A percentile compares a stretch with the other conserved stretches of the same genome.
Evolutionary conservation across 371 early-diverging fungal genomes (phyloP).

Genomic region (Rhizopus microsporus): DNA sequence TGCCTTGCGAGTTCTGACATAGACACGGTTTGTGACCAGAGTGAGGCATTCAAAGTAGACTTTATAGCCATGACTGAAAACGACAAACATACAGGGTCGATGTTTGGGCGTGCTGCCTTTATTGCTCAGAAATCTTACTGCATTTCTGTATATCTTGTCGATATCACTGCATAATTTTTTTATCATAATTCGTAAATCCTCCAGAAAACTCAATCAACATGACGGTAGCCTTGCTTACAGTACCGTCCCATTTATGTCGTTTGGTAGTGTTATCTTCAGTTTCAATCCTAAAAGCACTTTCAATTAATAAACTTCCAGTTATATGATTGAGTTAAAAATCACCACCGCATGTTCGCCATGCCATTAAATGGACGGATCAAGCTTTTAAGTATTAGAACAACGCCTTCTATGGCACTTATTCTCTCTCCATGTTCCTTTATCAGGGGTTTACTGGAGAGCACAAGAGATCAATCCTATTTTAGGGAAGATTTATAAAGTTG

Average conservation of each 20-base stretch:
- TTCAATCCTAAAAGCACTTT: slow-evolving; percentile 2
- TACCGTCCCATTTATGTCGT: slow-evolving; percentile 8
- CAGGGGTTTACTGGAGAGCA: slow-evolving; percentile 10
- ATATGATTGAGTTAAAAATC: background rate
- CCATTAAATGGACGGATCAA: slow-evolving; percentile 8
- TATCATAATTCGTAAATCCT: slow-evolving; percentile 4
- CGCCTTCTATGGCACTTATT: slow-evolving; percentile 6
- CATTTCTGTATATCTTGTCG: slow-evolving; percentile 4
- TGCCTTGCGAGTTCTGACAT: slow-evolving; percentile 4
- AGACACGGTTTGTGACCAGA: slow-evolving; percentile 4
- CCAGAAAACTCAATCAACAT: slow-evolving; percentile 8
- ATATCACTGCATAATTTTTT: slow-evolving; percentile 8
- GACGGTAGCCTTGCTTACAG: background rate
- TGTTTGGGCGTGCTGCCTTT: slow-evolving; percentile 2
- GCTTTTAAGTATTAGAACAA: background rate
- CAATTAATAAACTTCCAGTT: too few relatives aligned
- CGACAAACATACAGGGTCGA: slow-evolving; percentile 4
- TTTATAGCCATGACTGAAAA: slow-evolving; percentile 6
- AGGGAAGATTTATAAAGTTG: background rate
- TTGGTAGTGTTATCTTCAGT: slow-evolving; percentile 1
- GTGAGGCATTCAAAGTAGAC: slow-evolving; percentile 3
- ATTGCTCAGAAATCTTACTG: slow-evolving; percentile 2
- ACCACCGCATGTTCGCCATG: slow-evolving; percentile 5
- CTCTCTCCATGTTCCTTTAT: slow-evolving; percentile 1
- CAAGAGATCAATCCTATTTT: slow-evolving; percentile 11